These are phyloP conservation scores for Silene noctiflora DNA, from an alignment of 179 eudicot species.

Conservation along the genomic window DNA sequence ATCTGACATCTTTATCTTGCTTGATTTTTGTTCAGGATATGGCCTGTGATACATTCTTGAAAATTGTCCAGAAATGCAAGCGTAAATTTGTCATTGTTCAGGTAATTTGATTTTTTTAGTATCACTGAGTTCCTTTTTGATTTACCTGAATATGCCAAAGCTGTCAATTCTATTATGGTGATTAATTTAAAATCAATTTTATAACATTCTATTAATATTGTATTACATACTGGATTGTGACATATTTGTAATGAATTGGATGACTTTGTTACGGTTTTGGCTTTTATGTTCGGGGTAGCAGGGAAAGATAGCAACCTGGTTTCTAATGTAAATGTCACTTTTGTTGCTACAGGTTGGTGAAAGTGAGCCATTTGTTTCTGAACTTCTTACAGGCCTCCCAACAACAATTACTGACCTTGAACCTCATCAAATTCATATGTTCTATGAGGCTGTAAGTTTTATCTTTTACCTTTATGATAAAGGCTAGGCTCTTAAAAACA, in stretches of 20 bases:
- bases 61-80: slow-evolving; percentile 97
- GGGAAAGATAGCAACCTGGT: background rate
- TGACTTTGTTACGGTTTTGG: background rate
- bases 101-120: slow-evolving; percentile 34
- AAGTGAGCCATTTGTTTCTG: slow-evolving; percentile 96
- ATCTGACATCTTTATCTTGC: slow-evolving; percentile 1
- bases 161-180: background rate
- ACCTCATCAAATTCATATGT: slow-evolving; percentile 89
- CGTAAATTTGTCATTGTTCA: slow-evolving; percentile 92
- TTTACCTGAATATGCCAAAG: background rate
- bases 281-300: background rate
- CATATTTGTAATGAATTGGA: background rate
- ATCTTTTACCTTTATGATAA: background rate
- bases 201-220: no score
- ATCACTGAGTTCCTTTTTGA: background rate
- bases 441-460: slow-evolving; percentile 87
- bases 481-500: background rate
- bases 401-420: slow-evolving; percentile 84
- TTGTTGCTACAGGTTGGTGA: slow-evolving; percentile 73
- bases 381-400: slow-evolving; percentile 82
- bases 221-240: background rate
- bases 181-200: background rate
- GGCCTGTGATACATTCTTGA: slow-evolving; percentile 99
- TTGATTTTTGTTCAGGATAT: slow-evolving; percentile 64
- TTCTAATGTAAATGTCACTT: background rate